Percentiles rank a stretch among this genome's conserved stretches.
Evolutionary conservation across 805 yeast species (phyloP).

Genomic region (Cephaloascus albidus): DNA sequence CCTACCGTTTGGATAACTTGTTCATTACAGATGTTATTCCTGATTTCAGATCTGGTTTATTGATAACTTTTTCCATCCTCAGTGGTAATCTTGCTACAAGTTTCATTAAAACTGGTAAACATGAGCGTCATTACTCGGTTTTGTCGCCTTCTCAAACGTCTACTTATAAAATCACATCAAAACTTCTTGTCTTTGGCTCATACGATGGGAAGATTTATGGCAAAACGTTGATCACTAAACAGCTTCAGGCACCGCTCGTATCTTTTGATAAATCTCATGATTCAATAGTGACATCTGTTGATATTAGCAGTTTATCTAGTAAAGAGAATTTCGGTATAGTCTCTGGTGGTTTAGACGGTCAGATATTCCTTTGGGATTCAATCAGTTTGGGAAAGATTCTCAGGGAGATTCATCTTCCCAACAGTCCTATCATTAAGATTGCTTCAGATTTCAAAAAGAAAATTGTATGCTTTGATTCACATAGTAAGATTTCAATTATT

Average conservation of each 20-base stretch:
- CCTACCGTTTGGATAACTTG: constrained; percentile 9
- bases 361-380: constrained; percentile 19
- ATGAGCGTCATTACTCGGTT: constrained; percentile 8
- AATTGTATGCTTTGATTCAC: constrained; percentile 10
- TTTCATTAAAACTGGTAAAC: constrained; percentile 11
- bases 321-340: constrained; percentile 16
- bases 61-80: constrained; percentile 12
- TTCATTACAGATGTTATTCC: constrained; percentile 12
- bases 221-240: constrained; percentile 1
- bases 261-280: background rate
- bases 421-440: constrained; percentile 9
- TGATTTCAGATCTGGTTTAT: constrained; percentile 13
- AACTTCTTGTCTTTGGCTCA: constrained; percentile 16
- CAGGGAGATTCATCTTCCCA: background rate
- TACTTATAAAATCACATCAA: constrained; percentile 14
- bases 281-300: background rate
- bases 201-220: constrained; percentile 22
- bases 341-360: constrained; percentile 18
- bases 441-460: constrained; percentile 16
- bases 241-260: background rate
- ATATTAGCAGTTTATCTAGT: constrained; percentile 5
- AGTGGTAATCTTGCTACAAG: constrained; percentile 13
- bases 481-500: constrained; percentile 13
- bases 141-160: constrained; percentile 18
- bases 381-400: constrained; percentile 1